Conservation (phyloP, 805 yeast species). For the Vanderwaltozyma tropicalis region DNA sequence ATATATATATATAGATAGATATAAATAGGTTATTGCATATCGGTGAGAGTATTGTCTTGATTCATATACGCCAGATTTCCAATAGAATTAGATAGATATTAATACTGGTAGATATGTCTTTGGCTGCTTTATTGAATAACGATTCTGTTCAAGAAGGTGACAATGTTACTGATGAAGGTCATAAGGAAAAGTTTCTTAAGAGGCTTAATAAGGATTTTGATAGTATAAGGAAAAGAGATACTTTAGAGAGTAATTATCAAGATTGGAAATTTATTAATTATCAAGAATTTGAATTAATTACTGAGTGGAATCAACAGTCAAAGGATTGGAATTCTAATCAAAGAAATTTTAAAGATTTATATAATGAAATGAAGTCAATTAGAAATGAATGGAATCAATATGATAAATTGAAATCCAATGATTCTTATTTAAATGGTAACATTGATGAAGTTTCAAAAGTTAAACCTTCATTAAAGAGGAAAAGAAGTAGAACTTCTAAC, state of each 20-base stretch:
- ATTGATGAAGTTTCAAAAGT: too few species aligned
- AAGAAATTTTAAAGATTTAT: slow-evolving; percentile 4
- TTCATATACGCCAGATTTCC: too few species aligned
- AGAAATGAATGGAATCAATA: slow-evolving; percentile 21
- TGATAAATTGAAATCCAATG: slow-evolving; percentile 3
- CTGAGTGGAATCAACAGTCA: slow-evolving; percentile 25
- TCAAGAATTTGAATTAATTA: slow-evolving; percentile 30
- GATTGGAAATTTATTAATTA: slow-evolving; percentile 28
- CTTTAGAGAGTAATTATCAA: slow-evolving; percentile 20
- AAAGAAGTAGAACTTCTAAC: too few species aligned
- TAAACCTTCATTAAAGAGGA: too few species aligned
- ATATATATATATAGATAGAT: too few species aligned
- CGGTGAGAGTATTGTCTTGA: too few species aligned
- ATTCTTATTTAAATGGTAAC: too few species aligned
- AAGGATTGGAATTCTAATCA: slow-evolving; percentile 14
- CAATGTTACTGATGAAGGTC: not conserved
- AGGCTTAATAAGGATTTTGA: slow-evolving; percentile 14
- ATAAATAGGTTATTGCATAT: too few species aligned
- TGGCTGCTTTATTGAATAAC: slow-evolving; percentile 22
- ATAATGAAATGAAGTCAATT: slow-evolving; percentile 13
- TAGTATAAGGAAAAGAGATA: slow-evolving; percentile 16
- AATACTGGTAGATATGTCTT: slow-evolving; percentile 21
- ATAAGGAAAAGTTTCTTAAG: slow-evolving; percentile 9
- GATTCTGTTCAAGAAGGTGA: slow-evolving; percentile 22
- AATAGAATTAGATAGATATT: too few species aligned